phyloP scores from a whole-genome alignment of 2,329 filamentous ascomycete genomes.

The Claviceps digitariae region DNA sequence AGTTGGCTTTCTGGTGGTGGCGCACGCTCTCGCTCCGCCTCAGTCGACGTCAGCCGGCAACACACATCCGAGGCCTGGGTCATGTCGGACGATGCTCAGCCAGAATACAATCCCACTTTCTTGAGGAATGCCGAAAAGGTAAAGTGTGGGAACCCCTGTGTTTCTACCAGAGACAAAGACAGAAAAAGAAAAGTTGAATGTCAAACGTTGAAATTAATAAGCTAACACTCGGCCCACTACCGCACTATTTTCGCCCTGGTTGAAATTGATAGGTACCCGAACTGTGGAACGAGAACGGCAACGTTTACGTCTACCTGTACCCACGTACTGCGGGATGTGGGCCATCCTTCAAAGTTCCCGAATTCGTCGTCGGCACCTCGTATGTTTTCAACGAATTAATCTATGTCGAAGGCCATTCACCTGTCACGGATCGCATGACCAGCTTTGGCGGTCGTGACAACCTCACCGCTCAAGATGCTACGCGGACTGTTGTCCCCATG shows the following conservation, averaged over 20 bases:
- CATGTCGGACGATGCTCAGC: constrained; percentile 34
- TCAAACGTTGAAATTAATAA: background rate
- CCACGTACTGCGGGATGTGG: constrained; percentile 34
- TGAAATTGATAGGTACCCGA: constrained; percentile 42
- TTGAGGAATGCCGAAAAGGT: constrained; percentile 44
- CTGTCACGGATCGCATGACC: constrained; percentile 4
- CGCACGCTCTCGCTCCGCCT: constrained; percentile 36
- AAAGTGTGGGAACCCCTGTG: constrained; percentile 2
- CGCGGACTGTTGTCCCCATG: constrained; percentile 13
- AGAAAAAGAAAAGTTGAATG: too few relatives aligned
- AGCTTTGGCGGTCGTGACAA: constrained; percentile 36
- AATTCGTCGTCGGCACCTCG: constrained; percentile 40
- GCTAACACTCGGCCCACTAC: background rate
- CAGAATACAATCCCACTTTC: constrained; percentile 42
- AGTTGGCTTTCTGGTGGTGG: constrained; percentile 42
- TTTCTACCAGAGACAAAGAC: background rate
- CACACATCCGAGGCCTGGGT: constrained; percentile 36
- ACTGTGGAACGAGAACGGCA: constrained; percentile 49
- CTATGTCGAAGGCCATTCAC: constrained; percentile 25
- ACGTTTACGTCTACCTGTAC: constrained; percentile 44
- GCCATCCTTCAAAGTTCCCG: constrained; percentile 47
- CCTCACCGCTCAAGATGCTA: constrained; percentile 36
- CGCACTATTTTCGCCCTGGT: background rate
- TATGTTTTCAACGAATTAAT: constrained; percentile 40
- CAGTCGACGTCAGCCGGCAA: constrained; percentile 18